Evolutionary conservation across 2,329 filamentous ascomycete genomes (phyloP).

Genomic region (Fusarium sp.): DNA sequence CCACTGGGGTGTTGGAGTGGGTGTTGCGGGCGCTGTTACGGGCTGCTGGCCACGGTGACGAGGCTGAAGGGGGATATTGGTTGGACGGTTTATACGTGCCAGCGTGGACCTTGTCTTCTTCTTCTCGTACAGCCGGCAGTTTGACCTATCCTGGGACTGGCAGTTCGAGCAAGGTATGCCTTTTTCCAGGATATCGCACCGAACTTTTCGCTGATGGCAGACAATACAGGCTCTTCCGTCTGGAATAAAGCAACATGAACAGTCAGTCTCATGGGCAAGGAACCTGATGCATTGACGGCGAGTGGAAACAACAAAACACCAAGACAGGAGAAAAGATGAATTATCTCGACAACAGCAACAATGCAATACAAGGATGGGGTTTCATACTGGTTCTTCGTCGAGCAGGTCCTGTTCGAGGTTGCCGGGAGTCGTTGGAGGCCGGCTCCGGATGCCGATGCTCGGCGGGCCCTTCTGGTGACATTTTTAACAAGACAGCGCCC

Average conservation of each 20-base stretch:
- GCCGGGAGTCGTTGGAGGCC: not conserved
- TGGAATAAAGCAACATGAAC: conserved; percentile 16
- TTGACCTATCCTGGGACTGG: conserved; percentile 52
- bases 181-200: conserved; percentile 61
- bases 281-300: not conserved
- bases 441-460: not conserved
- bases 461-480: conserved; percentile 19
- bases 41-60: conserved; percentile 53
- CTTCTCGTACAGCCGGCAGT: conserved; percentile 63
- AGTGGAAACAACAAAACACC: not conserved
- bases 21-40: conserved; percentile 41
- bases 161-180: conserved; percentile 64
- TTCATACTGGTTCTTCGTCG: conserved; percentile 30
- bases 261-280: not conserved
- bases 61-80: conserved; percentile 58
- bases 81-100: conserved; percentile 37
- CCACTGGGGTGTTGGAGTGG: conserved; percentile 28
- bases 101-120: conserved; percentile 55
- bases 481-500: conserved; percentile 5
- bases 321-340: not conserved
- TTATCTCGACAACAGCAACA: not conserved
- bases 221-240: conserved; percentile 58
- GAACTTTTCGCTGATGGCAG: conserved; percentile 64
- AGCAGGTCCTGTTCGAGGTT: not conserved
- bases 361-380: not conserved